Percentiles rank a stretch among this genome's conserved stretches.
Evolutionary conservation across 169 alveolate species (phyloP).

Genomic region (Eimeria falciformis): DNA sequence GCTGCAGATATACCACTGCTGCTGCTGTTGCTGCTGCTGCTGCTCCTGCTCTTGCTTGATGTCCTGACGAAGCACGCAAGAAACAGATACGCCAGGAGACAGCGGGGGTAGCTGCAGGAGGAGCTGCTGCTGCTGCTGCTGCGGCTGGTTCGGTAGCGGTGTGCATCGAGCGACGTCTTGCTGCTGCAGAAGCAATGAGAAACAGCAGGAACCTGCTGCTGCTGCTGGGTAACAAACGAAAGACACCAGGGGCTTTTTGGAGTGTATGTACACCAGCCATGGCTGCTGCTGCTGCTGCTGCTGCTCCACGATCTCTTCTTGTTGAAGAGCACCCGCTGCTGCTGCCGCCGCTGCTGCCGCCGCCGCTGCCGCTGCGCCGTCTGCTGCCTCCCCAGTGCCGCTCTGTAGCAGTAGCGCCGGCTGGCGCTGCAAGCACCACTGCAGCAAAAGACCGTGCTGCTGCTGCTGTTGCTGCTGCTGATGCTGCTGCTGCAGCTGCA

Average conservation of each 20-base stretch:
- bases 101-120: conserved; percentile 18
- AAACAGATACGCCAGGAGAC: neutral
- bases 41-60: neutral
- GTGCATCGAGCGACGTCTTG: neutral
- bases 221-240: neutral
- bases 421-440: conserved; percentile 65
- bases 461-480: conserved; percentile 65
- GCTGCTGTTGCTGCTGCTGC: conserved; percentile 49
- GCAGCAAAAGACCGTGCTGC: conserved; percentile 60
- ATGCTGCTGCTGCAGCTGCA: neutral
- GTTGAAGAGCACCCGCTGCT: conserved; percentile 4
- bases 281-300: conserved; percentile 63
- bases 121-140: conserved; percentile 39
- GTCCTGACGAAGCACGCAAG: conserved; percentile 6
- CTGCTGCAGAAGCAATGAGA: conserved; percentile 58
- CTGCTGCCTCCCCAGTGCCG: conserved; percentile 21
- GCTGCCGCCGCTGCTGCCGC: conserved; percentile 44
- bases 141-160: neutral
- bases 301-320: conserved; percentile 20
- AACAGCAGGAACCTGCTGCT: conserved; percentile 11
- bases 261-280: conserved; percentile 56
- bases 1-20: conserved; percentile 49
- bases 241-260: conserved; percentile 10
- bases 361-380: conserved; percentile 44
- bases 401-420: conserved; percentile 39